phyloP scores from a whole-genome alignment of 2,329 filamentous ascomycete species.

The Hirsutella minnesotensis region DNA sequence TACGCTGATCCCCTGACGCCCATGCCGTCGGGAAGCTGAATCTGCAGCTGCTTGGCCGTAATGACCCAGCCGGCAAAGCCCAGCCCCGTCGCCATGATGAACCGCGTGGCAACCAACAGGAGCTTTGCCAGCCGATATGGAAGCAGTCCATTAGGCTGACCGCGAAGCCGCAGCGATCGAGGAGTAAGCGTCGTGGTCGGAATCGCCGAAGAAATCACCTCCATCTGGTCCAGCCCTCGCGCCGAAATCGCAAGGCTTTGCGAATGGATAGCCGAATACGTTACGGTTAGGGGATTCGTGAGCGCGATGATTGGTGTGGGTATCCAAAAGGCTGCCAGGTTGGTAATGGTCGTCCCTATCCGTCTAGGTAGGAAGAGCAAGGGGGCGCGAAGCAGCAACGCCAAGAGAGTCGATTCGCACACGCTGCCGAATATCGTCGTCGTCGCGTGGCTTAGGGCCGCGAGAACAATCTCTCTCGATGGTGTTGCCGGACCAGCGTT shows the following conservation, averaged over 20 bases:
- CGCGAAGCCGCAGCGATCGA: constrained; percentile 31
- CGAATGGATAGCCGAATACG: constrained; percentile 88
- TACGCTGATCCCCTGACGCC: constrained; percentile 72
- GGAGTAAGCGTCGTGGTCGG: constrained; percentile 62
- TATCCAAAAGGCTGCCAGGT: constrained; percentile 67
- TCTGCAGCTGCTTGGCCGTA: constrained; percentile 66
- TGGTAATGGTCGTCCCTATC: constrained; percentile 50
- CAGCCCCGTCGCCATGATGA: constrained; percentile 80
- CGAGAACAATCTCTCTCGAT: constrained; percentile 69
- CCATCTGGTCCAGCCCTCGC: constrained; percentile 68
- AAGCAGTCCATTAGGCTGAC: constrained; percentile 46
- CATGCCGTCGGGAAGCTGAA: constrained; percentile 41
- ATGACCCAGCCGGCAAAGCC: constrained; percentile 96
- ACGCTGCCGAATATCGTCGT: constrained; percentile 89
- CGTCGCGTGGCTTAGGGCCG: constrained; percentile 68
- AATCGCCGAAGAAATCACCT: constrained; percentile 61
- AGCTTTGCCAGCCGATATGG: constrained; percentile 88
- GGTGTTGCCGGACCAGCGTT: constrained; percentile 67
- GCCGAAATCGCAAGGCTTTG: constrained; percentile 69
- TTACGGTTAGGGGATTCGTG: constrained; percentile 84
- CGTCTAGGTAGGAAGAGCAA: constrained; percentile 72
- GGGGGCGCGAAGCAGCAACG: constrained; percentile 71
- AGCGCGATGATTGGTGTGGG: constrained; percentile 76
- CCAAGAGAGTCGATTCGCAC: constrained; percentile 73
- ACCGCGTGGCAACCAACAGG: constrained; percentile 77